Evolutionary conservation across 495 filamentous ascomycete species (phyloP), one percentile per base, ranked within the genome.

Genomic region (Lepidopterella palustris): DNA sequence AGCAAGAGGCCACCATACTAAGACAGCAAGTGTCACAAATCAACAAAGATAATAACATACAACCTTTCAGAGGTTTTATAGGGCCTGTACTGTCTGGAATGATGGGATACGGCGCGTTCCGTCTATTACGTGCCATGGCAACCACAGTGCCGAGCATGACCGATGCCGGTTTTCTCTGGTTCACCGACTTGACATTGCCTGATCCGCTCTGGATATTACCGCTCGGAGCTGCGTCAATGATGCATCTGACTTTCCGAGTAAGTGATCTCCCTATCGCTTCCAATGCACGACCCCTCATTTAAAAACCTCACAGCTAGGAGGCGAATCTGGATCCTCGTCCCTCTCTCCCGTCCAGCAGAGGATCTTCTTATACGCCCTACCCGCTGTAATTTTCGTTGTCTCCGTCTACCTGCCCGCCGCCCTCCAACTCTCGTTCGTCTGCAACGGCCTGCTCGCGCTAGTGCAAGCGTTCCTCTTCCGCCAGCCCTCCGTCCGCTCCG

Each of bases 141-240:
- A 61, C 71, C 18, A 92, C 93, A 0, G 88, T 96, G 5, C 91
- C 92, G 0, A 87, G 81, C 1, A 61, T 97, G 56, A 78, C 86
- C 55, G 73, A 72, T 8, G 90, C 87, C 28, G 84, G 88, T 2
- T 58, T 84, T 5, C 71, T 80, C 11, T 97, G 95, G 95, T 81
- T 97, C 62, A 72, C 72, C 4, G 87, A 99, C 67, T 73, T 99
- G 56, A 87, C 92, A 0, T 69, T 87, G 10, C 55, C 80, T 0
- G 93, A 99, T 71, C 92, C 95, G 0, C 82, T 75, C 49, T 88
- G 76, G 59, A 73, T 92, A 32, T 70, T 97, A n/a, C 93, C 93
- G 0, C 24, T 82, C 5, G 21, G 71, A 1, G 76, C 81, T 2
- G 76, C 79, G 2, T 57, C 62, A 1, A 50, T 78, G 9, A 76